Evolutionary conservation across 2,329 filamentous ascomycete genomes (phyloP), one percentile per base, ranked within the genome.

Genomic region (Beauveria caledonica): DNA sequence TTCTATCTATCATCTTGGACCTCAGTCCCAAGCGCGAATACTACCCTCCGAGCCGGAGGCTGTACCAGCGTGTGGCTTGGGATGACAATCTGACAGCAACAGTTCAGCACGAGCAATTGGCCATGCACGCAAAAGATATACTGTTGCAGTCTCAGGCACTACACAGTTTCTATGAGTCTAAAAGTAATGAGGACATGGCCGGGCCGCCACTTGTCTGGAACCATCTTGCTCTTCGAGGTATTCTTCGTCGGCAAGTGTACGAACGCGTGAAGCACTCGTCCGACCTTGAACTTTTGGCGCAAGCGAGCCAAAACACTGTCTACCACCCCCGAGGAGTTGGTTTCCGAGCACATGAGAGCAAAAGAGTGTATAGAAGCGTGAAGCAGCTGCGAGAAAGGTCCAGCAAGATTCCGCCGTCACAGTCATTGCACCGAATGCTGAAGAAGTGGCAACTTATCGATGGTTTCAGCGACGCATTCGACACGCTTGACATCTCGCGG

Each of bases 41-140:
- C 45, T 79, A 79, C n/a, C 77, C 77, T 0, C 63, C 62, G 0
- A 63, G 69, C 0, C 62, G 69, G 13, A 67, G 67, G 2, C 46
- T 71, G 0, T 70, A 76, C 61, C 75, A 77, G 42, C 73, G 63
- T 0, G 71, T 71, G 2, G 23, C 4, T 0, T 79, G 76, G 76
- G 63, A 71, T 46, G 1, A 60, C 0, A 1, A 62, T 3, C 55
- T 76, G 2, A 73, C 76, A 0, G 63, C 64, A 1, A 66, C 66
- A 0, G 68, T 75, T 15, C 77, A 79, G 39, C 72, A 74, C 29
- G 76, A 78, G 39, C 68, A 67, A 1, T 71, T 74, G 15, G 66
- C 67, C 3, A 64, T 65, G 5, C 60, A 74, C 0, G 70, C 72
- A 0, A 53, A 63, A 4, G 21, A 53, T 0, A 72, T 78, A 11